Base-by-base conservation (phyloP, 306 rosid genomes). In the Sesbania bispinosa region DNA sequence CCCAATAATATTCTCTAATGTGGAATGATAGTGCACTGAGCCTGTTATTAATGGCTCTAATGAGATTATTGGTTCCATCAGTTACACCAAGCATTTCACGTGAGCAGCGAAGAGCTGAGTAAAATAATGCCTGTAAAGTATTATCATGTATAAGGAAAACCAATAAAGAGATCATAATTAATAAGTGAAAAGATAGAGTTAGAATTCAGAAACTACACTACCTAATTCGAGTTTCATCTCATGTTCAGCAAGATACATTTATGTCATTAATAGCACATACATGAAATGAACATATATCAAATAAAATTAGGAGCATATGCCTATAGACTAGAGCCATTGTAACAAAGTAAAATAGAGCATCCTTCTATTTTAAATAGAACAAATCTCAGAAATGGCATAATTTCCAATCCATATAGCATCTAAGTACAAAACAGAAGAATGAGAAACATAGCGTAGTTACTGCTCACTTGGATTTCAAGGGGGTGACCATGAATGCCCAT, bases 401-500 rank as follows among this genome's bases (percentile, higher is more conserved):
- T 30, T 48, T 81, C 61, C 66, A 57, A 64, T 47, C 26, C 52
- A 45, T 35, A 45, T 66, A 71, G 68, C 10, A 52, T 46, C 70
- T 61, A 20, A 9, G 57, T 33, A 23, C 33, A 77, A 58, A 36
- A 51, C 42, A 62, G 2, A 52, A 67, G 41, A 77, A 68, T 4
- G 33, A 74, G 67, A 69, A 73, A 20, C 64, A 61, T 15, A 61
- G 48, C 41, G 14, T 48, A 39, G 52, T 51, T 64, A 20, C 24
- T n/a, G 54, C 91, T 87, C 79, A 94, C 99, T 76, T 94, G 99
- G 82, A 94, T 94, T 83, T 94, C 99, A 52, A 94, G 96, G 62
- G 99, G 99, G 69, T 94, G 99, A 14, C 97, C 99, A 69, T 94
- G 99, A 79, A 87, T 91, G 16, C 97, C 99, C 99, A 94, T 94